phyloP scores from a whole-genome alignment of 495 filamentous ascomycete species.

The Lophiotrema nucula region DNA sequence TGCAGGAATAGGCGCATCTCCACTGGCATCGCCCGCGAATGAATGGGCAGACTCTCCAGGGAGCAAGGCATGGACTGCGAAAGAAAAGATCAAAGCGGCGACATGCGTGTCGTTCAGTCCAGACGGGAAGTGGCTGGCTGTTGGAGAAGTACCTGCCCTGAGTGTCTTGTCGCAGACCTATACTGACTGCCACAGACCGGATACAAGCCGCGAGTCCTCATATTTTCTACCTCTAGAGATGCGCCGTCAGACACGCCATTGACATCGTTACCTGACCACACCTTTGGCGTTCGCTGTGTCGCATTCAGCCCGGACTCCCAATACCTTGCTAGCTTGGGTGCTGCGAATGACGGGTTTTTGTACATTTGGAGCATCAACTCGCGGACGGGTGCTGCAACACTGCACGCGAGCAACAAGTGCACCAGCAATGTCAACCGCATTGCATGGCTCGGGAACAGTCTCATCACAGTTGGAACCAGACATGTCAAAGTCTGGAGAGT shows the following conservation, averaged over 20 bases:
- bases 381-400: slow-evolving; percentile 75
- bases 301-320: slow-evolving; percentile 86
- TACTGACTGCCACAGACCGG: slow-evolving; percentile 60
- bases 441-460: slow-evolving; percentile 75
- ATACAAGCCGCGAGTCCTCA: slow-evolving; percentile 84
- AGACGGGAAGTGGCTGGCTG: slow-evolving; percentile 83
- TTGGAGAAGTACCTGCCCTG: slow-evolving; percentile 70
- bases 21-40: slow-evolving; percentile 43
- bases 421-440: slow-evolving; percentile 78
- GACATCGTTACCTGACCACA: slow-evolving; percentile 84
- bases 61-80: slow-evolving; percentile 74
- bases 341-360: slow-evolving; percentile 88
- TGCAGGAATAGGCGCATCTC: slow-evolving; percentile 45
- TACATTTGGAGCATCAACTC: slow-evolving; percentile 86
- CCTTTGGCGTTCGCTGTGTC: slow-evolving; percentile 81
- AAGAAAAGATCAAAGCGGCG: slow-evolving; percentile 90
- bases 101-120: slow-evolving; percentile 91
- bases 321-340: slow-evolving; percentile 84
- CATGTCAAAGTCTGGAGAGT: slow-evolving; percentile 94
- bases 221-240: slow-evolving; percentile 78
- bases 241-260: slow-evolving; percentile 75
- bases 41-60: slow-evolving; percentile 61
- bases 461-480: slow-evolving; percentile 78
- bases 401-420: slow-evolving; percentile 93
- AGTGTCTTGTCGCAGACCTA: not conserved